Conservation (phyloP, 495 filamentous ascomycete genomes). For the Talaromyces liani region DNA sequence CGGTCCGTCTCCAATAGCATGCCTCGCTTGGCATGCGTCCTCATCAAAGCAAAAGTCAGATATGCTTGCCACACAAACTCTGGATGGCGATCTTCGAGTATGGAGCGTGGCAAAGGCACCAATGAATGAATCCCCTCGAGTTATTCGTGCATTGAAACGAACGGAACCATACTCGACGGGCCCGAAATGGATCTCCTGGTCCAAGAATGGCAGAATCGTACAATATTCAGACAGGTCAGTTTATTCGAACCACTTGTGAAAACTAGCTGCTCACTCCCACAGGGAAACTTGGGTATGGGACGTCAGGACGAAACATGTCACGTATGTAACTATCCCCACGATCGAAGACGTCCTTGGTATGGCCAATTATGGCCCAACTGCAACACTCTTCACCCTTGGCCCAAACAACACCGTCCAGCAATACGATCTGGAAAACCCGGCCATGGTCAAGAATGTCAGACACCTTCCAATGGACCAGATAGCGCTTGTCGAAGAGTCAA, state of each 20-base stretch:
- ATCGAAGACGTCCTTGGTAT: constrained; percentile 73
- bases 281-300: constrained; percentile 95
- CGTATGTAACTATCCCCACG: constrained; percentile 80
- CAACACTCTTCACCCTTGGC: constrained; percentile 87
- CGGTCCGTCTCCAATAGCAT: constrained; percentile 79
- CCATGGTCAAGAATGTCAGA: constrained; percentile 75
- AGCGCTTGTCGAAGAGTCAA: constrained; percentile 65
- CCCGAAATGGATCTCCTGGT: constrained; percentile 96
- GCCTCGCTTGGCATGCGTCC: constrained; percentile 94
- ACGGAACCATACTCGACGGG: constrained; percentile 65
- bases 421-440: constrained; percentile 80
- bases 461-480: constrained; percentile 69
- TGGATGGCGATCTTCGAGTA: constrained; percentile 86
- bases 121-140: constrained; percentile 65
- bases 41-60: constrained; percentile 96
- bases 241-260: neutral
- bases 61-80: constrained; percentile 90
- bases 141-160: constrained; percentile 80
- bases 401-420: constrained; percentile 87
- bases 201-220: constrained; percentile 91
- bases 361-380: constrained; percentile 80
- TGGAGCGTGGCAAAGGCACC: constrained; percentile 94
- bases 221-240: constrained; percentile 89
- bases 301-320: constrained; percentile 90
- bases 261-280: constrained; percentile 15